Evolutionary conservation across 306 rosid genomes (phyloP).

Genomic region (Pyrus pyrifolia): DNA sequence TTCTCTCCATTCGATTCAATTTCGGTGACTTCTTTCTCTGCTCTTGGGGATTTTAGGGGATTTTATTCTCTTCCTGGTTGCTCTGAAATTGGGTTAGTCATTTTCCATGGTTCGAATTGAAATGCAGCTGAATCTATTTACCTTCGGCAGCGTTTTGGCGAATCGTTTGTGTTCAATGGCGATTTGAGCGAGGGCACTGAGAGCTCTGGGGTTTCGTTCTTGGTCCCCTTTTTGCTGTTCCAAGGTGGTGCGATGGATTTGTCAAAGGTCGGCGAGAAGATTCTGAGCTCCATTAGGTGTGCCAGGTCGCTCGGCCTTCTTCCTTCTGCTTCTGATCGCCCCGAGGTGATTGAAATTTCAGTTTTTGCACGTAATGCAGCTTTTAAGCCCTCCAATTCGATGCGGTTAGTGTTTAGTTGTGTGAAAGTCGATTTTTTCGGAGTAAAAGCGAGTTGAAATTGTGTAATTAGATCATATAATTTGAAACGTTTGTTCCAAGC

Average conservation of each 20-base stretch:
- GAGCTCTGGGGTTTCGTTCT: constrained; percentile 65
- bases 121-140: constrained; percentile 90
- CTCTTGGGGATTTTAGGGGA: no score
- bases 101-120: constrained; percentile 33
- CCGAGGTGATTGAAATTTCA: constrained; percentile 52
- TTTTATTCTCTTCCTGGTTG: no score
- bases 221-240: constrained; percentile 70
- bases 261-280: constrained; percentile 82
- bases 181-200: constrained; percentile 77
- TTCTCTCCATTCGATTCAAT: no score
- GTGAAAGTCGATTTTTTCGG: not conserved
- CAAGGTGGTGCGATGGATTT: constrained; percentile 93
- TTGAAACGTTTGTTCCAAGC: not conserved
- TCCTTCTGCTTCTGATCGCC: constrained; percentile 77
- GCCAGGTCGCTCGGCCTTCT: constrained; percentile 87
- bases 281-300: constrained; percentile 87
- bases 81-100: no score
- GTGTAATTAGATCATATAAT: not conserved
- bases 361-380: not conserved
- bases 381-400: not conserved
- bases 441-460: not conserved
- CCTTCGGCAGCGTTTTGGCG: constrained; percentile 60
- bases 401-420: not conserved
- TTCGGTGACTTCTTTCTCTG: no score
- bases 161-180: constrained; percentile 64